Base-by-base conservation (phyloP, 2,329 filamentous ascomycete species). In the Penicillium sp. region DNA sequence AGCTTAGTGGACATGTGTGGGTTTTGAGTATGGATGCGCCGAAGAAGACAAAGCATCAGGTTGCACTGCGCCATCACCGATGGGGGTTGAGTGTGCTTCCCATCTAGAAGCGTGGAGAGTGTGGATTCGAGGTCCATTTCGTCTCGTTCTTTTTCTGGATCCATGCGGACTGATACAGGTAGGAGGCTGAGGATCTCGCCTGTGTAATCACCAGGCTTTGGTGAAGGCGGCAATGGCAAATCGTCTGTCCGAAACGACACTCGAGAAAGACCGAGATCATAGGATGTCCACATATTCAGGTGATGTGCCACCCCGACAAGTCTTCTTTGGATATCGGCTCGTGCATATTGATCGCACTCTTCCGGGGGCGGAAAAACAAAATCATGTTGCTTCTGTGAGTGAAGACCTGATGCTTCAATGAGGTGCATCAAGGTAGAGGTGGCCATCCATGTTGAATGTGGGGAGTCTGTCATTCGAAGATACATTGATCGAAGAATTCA, bases 251-350 rank as follows among this genome's bases (percentile, higher is more conserved):
- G 70, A 0, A 80, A 68, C 44, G 68, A 50, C 0, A 81, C 76
- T n/a, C 77, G 67, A 0, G 78, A 78, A 0, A 78, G 70, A 0
- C 80, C 80, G 44, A 81, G 72, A 49, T 82, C 79, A 54, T 79
- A 81, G 0, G 78, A 81, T 10, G 75, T 75, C 79, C 79, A 82
- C 3, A 75, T 74, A 55, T 82, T 81, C 6, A 81, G 67, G 53
- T 81, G 79, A n/a, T 78, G 74, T 0, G 79, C 74, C 1, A 81
- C 68, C 27, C 77, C 72, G 46, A 79, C 58, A 1, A 79, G 55
- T 5, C 76, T 60, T 29, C 70, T 66, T 4, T 68, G 65, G 1
- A 68, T 60, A 10, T 78, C 38, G n/a, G 24, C 20, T 10, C 23
- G 23, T 13, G 37, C 37, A 24, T 25, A 74, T 10, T 56, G 46